Conservation (phyloP, 257 asterid species). For the Solanum sejunctum region DNA sequence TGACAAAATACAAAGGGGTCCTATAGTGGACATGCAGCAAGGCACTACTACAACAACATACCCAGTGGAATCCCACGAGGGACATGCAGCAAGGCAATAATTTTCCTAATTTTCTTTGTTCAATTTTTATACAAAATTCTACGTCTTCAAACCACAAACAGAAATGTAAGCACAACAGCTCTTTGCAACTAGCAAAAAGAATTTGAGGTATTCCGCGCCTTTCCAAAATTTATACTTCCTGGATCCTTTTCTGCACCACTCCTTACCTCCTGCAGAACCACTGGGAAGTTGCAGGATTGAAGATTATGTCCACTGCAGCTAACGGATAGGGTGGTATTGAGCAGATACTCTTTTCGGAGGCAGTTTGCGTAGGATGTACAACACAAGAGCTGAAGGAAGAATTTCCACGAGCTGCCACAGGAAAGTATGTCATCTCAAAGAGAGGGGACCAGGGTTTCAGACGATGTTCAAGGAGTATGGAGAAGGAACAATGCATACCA, state of each 20-base stretch:
- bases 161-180: not conserved
- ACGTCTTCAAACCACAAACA: not conserved
- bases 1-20: not conserved
- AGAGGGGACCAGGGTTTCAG: too few relatives aligned
- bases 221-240: not conserved
- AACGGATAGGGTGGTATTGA: constrained; percentile 48
- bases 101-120: not conserved
- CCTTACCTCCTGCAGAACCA: not conserved
- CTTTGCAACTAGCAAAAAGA: not conserved
- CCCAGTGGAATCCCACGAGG: too few relatives aligned
- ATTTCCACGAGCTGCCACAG: constrained; percentile 41
- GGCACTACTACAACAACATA: too few relatives aligned
- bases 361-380: constrained; percentile 54
- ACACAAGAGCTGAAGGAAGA: constrained; percentile 66
- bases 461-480: not conserved
- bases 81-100: not conserved
- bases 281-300: not conserved
- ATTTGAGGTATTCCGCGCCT: not conserved
- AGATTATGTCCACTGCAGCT: not conserved
- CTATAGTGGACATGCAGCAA: not conserved
- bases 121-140: not conserved
- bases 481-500: constrained; percentile 26
- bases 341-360: constrained; percentile 50
- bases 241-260: not conserved
- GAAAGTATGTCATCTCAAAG: not conserved